Percentiles rank a stretch among this genome's conserved stretches.
These are phyloP conservation scores for Evernia prunastri DNA, from an alignment of 495 filamentous ascomycete species.

Conservation along the genomic window DNA sequence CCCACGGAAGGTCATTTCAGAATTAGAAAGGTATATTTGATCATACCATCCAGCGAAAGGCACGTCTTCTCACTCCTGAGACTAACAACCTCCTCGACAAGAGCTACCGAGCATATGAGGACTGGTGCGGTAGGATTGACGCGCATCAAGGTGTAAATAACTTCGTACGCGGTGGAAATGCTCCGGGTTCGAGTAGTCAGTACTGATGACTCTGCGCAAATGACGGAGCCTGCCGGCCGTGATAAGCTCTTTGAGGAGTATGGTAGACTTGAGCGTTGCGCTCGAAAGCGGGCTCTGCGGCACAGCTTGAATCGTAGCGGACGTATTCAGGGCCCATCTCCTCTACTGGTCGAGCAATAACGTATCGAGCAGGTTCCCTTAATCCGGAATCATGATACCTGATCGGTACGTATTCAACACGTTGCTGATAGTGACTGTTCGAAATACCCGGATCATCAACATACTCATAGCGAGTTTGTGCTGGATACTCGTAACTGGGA, in stretches of 20 bases:
- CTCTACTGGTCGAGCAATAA: slow-evolving; percentile 21
- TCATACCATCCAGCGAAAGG: background rate
- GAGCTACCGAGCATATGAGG: background rate
- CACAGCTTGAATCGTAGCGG: slow-evolving; percentile 20
- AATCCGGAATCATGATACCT: slow-evolving; percentile 10
- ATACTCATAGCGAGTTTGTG: slow-evolving; percentile 22
- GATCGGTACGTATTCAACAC: slow-evolving; percentile 25
- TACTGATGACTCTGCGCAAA: slow-evolving; percentile 7
- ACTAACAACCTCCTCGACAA: background rate
- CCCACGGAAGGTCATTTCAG: background rate
- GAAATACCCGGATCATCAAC: slow-evolving; percentile 19
- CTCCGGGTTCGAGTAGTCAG: background rate
- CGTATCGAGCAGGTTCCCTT: slow-evolving; percentile 21
- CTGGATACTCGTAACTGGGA: slow-evolving; percentile 15
- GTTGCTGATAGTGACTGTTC: slow-evolving; percentile 16
- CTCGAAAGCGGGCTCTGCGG: slow-evolving; percentile 20
- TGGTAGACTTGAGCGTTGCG: slow-evolving; percentile 24
- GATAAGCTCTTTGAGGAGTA: slow-evolving; percentile 17
- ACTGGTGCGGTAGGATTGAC: background rate
- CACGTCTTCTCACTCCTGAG: background rate
- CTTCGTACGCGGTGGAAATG: background rate
- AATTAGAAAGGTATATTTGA: background rate
- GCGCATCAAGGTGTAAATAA: background rate
- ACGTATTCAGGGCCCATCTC: slow-evolving; percentile 18
- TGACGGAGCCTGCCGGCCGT: background rate